Evolutionary conservation across 2,329 filamentous ascomycete species (phyloP).

Genomic region (Diplodia seriata): DNA sequence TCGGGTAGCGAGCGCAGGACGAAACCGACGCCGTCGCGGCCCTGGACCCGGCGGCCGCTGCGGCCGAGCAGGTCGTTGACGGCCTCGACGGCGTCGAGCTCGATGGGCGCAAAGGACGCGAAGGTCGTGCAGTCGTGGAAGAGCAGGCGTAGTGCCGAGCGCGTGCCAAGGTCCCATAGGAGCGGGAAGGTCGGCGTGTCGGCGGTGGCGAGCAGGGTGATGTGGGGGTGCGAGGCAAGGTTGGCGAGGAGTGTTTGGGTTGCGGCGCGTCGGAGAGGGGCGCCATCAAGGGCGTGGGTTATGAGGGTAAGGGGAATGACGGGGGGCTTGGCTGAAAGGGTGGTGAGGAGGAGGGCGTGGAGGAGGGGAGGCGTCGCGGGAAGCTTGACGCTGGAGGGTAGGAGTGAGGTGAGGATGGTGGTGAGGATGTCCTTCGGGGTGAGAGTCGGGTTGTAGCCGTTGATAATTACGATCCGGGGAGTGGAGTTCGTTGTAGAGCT

Average conservation of each 20-base stretch:
- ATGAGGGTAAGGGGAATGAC: slow-evolving; percentile 51
- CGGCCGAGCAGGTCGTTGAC: slow-evolving; percentile 87
- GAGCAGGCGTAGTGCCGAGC: slow-evolving; percentile 81
- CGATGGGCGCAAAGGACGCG: slow-evolving; percentile 66
- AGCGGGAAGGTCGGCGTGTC: slow-evolving; percentile 88
- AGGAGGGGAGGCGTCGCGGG: slow-evolving; percentile 72
- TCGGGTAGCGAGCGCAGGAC: slow-evolving; percentile 89
- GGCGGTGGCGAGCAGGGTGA: slow-evolving; percentile 79
- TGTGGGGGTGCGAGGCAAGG: slow-evolving; percentile 73
- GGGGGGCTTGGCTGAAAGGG: slow-evolving; percentile 59
- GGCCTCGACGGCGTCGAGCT: slow-evolving; percentile 86
- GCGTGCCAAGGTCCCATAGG: slow-evolving; percentile 87
- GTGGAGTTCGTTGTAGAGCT: slow-evolving; percentile 43
- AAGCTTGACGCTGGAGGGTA: slow-evolving; percentile 59
- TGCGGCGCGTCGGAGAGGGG: slow-evolving; percentile 72
- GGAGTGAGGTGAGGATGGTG: slow-evolving; percentile 70
- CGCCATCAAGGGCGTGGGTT: slow-evolving; percentile 86
- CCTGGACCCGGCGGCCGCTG: slow-evolving; percentile 78
- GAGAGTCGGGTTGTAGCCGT: slow-evolving; percentile 76
- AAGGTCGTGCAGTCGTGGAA: slow-evolving; percentile 98
- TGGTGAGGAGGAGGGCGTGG: slow-evolving; percentile 68
- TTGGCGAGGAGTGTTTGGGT: slow-evolving; percentile 77
- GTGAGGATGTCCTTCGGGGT: slow-evolving; percentile 73
- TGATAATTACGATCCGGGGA: slow-evolving; percentile 78
- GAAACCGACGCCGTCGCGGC: slow-evolving; percentile 89